phyloP scores from a whole-genome alignment of 2,329 filamentous ascomycete species.

The Sporothrix pallida region DNA sequence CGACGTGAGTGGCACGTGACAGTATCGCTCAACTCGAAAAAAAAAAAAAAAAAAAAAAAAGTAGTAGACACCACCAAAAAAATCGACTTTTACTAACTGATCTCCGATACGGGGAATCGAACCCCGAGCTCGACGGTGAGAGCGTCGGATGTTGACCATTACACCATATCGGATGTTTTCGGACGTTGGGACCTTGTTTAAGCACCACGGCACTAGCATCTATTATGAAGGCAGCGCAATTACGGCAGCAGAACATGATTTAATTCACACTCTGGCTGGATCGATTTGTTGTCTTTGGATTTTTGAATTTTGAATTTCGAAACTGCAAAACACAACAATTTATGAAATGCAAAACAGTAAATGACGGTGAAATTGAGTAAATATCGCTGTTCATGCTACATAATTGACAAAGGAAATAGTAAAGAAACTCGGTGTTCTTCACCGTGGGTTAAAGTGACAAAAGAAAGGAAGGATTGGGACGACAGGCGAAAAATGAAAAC shows the following conservation, averaged over 20 bases:
- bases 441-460: too few relatives aligned
- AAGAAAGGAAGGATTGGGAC: neutral
- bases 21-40: neutral
- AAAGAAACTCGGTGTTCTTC: too few relatives aligned
- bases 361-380: too few relatives aligned
- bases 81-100: constrained; percentile 22
- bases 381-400: neutral
- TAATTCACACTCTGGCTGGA: too few relatives aligned
- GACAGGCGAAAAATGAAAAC: neutral
- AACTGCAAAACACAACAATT: too few relatives aligned
- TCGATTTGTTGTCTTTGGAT: too few relatives aligned
- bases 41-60: neutral
- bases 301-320: too few relatives aligned
- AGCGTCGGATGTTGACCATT: constrained; percentile 39
- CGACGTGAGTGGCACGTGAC: constrained; percentile 27
- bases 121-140: constrained; percentile 39
- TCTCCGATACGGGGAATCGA: constrained; percentile 39
- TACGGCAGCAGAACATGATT: neutral
- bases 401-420: neutral
- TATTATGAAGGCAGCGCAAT: neutral
- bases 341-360: too few relatives aligned
- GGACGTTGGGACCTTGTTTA: neutral
- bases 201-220: neutral
- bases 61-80: neutral
- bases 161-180: constrained; percentile 38